Evolutionary conservation across 179 eudicot genomes (phyloP).

Genomic region (Carnegiea gigantea): DNA sequence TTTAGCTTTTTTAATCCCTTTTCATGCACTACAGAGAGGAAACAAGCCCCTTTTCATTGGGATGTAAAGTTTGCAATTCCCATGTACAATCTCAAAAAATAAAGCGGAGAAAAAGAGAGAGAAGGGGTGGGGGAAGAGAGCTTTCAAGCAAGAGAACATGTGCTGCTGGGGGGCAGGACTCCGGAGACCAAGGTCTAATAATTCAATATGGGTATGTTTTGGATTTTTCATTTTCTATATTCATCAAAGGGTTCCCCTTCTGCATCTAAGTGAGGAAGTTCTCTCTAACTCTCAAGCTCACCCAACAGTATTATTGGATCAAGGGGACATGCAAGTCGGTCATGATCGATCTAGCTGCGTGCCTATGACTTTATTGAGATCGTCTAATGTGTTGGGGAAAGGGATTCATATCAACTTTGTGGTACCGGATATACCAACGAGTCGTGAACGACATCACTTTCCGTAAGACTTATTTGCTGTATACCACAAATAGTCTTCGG

Average conservation of each 20-base stretch:
- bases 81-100: slow-evolving; percentile 12
- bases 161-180: slow-evolving; percentile 28
- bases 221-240: slow-evolving; percentile 2
- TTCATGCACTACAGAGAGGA: slow-evolving; percentile 26
- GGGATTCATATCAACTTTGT: too few relatives aligned
- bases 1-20: background rate
- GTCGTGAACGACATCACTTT: too few relatives aligned
- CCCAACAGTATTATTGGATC: slow-evolving; percentile 16
- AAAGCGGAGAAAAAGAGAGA: slow-evolving; percentile 19
- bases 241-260: background rate
- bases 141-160: slow-evolving; percentile 41
- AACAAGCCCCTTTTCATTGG: slow-evolving; percentile 31
- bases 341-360: background rate
- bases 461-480: too few relatives aligned
- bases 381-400: too few relatives aligned
- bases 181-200: slow-evolving; percentile 34
- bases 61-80: slow-evolving; percentile 30
- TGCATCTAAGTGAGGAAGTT: slow-evolving; percentile 14
- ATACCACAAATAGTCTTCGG: too few relatives aligned
- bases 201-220: slow-evolving; percentile 36
- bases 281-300: slow-evolving; percentile 13
- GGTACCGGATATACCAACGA: too few relatives aligned
- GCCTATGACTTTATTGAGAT: slow-evolving; percentile 11
- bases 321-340: background rate
- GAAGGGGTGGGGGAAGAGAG: background rate